A percentile compares a stretch with the other conserved stretches of the same genome.
phyloP scores from a whole-genome alignment of 2,329 filamentous ascomycete genomes.

The Ascochyta koolunga region DNA sequence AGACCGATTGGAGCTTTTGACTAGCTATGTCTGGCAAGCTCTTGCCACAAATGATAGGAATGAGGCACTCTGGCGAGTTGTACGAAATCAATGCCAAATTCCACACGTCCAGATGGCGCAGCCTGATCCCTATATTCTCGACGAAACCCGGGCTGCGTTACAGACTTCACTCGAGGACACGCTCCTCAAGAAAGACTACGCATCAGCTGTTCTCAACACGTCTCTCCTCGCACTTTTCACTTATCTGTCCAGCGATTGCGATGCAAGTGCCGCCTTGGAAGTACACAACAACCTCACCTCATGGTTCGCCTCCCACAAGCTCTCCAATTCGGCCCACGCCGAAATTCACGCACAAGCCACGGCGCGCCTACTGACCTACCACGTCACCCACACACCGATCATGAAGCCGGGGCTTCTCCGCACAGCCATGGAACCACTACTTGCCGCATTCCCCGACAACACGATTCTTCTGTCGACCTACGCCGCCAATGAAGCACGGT shows the following conservation, averaged over 20 bases:
- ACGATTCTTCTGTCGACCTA: slow-evolving; percentile 75
- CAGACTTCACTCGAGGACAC: slow-evolving; percentile 57
- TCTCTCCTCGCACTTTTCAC: slow-evolving; percentile 69
- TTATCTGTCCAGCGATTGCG: slow-evolving; percentile 62
- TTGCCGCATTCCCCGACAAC: slow-evolving; percentile 74
- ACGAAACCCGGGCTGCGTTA: not conserved
- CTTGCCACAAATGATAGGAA: slow-evolving; percentile 53
- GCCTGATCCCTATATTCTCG: slow-evolving; percentile 3
- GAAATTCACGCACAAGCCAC: slow-evolving; percentile 74
- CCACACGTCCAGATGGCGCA: not conserved
- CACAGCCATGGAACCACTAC: slow-evolving; percentile 64
- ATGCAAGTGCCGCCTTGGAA: slow-evolving; percentile 47
- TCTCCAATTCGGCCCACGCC: slow-evolving; percentile 46
- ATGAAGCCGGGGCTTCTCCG: slow-evolving; percentile 73
- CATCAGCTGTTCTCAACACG: slow-evolving; percentile 59
- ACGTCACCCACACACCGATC: slow-evolving; percentile 66
- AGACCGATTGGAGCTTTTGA: slow-evolving; percentile 58
- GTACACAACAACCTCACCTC: slow-evolving; percentile 39
- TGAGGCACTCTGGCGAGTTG: slow-evolving; percentile 43
- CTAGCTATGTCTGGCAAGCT: slow-evolving; percentile 69
- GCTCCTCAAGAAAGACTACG: slow-evolving; percentile 54
- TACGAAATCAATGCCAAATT: slow-evolving; percentile 32
- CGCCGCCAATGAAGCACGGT: slow-evolving; percentile 73
- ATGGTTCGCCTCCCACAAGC: slow-evolving; percentile 32
- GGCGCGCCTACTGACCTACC: slow-evolving; percentile 68